phyloP scores from a whole-genome alignment of 805 yeast species.

The Kazachstania taianensis region DNA sequence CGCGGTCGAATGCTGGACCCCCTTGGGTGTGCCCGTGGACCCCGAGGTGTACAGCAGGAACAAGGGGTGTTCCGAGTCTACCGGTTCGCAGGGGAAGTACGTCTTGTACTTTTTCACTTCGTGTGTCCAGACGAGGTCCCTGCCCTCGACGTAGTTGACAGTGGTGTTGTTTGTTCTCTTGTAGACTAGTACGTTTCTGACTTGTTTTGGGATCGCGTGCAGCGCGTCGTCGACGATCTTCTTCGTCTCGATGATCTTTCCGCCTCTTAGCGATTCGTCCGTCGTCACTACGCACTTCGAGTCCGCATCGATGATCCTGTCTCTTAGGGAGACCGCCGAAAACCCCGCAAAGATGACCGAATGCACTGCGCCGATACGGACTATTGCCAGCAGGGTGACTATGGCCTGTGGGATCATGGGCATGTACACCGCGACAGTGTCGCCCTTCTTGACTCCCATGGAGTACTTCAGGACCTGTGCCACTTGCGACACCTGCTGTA shows the following conservation, averaged over 20 bases:
- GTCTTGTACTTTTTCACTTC: conserved; percentile 57
- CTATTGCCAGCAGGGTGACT: conserved; percentile 64
- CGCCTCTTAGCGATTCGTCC: conserved; percentile 79
- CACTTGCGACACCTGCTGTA: conserved; percentile 58
- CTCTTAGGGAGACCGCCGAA: conserved; percentile 59
- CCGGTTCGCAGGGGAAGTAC: conserved; percentile 65
- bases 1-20: conserved; percentile 72
- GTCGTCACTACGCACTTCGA: conserved; percentile 67
- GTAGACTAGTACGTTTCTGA: conserved; percentile 59
- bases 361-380: conserved; percentile 75
- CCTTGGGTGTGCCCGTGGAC: conserved; percentile 83
- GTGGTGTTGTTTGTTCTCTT: conserved; percentile 56
- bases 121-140: conserved; percentile 73
- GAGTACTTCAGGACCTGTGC: conserved; percentile 53
- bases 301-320: conserved; percentile 62
- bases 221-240: conserved; percentile 77
- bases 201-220: conserved; percentile 47
- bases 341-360: conserved; percentile 84
- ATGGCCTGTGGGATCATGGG: conserved; percentile 83
- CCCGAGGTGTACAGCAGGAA: conserved; percentile 79
- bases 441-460: conserved; percentile 70
- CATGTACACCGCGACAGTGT: conserved; percentile 75
- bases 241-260: conserved; percentile 70
- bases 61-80: conserved; percentile 70
- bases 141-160: conserved; percentile 37